Conservation (phyloP, 2,329 filamentous ascomycete species). For the Trichoderma afroharzianum region DNA sequence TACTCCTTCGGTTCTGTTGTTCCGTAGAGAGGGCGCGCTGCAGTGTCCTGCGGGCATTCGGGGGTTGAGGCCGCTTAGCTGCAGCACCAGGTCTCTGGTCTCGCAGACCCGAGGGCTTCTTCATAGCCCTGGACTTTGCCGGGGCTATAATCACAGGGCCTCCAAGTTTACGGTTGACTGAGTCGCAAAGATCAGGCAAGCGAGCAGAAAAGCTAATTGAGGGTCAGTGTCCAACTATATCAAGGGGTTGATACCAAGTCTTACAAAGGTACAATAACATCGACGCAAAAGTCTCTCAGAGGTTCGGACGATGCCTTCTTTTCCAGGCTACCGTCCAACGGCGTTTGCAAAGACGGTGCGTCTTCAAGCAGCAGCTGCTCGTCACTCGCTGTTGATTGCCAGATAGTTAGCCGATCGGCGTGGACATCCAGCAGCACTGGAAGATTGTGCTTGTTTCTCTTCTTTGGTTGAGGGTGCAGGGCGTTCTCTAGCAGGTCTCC, state of each 20-base stretch:
- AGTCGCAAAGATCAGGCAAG: slow-evolving; percentile 66
- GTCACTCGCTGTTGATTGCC: slow-evolving; percentile 71
- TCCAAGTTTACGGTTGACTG: slow-evolving; percentile 72
- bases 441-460: slow-evolving; percentile 60
- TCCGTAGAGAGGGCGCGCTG: slow-evolving; percentile 62
- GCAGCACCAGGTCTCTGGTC: slow-evolving; percentile 51
- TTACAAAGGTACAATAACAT: slow-evolving; percentile 77
- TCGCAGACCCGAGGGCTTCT: slow-evolving; percentile 39
- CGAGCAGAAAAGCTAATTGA: slow-evolving; percentile 65
- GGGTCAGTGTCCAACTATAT: slow-evolving; percentile 32
- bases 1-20: slow-evolving; percentile 49
- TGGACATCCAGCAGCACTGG: slow-evolving; percentile 66
- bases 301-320: slow-evolving; percentile 54
- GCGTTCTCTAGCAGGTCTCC: slow-evolving; percentile 28
- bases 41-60: slow-evolving; percentile 49
- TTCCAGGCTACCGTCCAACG: slow-evolving; percentile 34
- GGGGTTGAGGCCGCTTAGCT: slow-evolving; percentile 44
- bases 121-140: slow-evolving; percentile 48
- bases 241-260: slow-evolving; percentile 23
- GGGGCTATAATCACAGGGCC: slow-evolving; percentile 61
- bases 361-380: slow-evolving; percentile 50
- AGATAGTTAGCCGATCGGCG: slow-evolving; percentile 76
- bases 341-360: slow-evolving; percentile 38
- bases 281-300: slow-evolving; percentile 71
- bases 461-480: slow-evolving; percentile 41